A percentile compares a stretch with the other conserved stretches of the same genome.
These are phyloP conservation scores for Russula brevipes DNA, from an alignment of 768 basidiomycete genomes.

Conservation along the genomic window DNA sequence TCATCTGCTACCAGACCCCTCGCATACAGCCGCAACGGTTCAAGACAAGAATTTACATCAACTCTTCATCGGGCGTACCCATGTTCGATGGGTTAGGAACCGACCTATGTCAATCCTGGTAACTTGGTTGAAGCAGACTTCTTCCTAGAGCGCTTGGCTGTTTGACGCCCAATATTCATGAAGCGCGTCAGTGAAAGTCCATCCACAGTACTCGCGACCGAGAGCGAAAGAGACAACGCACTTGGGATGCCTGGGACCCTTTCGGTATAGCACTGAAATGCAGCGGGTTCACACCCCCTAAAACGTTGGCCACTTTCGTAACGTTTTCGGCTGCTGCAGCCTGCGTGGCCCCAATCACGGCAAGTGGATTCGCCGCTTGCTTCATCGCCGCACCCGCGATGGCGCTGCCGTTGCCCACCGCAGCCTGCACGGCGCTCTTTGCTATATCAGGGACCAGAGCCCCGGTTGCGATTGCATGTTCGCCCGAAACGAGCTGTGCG, in stretches of 20 bases:
- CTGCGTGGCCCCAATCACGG: not conserved
- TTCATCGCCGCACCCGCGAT: not conserved
- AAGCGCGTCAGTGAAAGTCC: not conserved
- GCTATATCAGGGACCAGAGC: not conserved
- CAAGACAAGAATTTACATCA: too few species aligned
- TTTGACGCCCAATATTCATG: not conserved
- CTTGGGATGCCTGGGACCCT: not conserved
- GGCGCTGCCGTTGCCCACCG: not conserved
- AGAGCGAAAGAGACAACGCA: not conserved
- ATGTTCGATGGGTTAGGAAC: not conserved
- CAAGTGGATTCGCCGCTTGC: not conserved
- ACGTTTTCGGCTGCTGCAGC: not conserved
- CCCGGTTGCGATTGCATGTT: not conserved
- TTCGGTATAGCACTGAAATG: not conserved
- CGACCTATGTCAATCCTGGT: not conserved
- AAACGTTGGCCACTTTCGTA: not conserved
- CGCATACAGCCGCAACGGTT: too few species aligned
- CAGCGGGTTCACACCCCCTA: slow-evolving; percentile 3
- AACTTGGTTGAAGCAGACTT: slow-evolving; percentile 10
- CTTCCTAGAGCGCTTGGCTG: not conserved
- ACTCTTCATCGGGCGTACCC: not conserved
- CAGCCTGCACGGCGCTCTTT: not conserved
- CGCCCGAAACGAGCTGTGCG: not conserved
- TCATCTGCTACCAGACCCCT: too few species aligned
- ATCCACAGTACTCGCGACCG: not conserved